A percentile compares a stretch with the other conserved stretches of the same genome.
These are phyloP conservation scores for Zizania palustris DNA, from an alignment of 202 grass and related monocot species.

Conservation along the genomic window DNA sequence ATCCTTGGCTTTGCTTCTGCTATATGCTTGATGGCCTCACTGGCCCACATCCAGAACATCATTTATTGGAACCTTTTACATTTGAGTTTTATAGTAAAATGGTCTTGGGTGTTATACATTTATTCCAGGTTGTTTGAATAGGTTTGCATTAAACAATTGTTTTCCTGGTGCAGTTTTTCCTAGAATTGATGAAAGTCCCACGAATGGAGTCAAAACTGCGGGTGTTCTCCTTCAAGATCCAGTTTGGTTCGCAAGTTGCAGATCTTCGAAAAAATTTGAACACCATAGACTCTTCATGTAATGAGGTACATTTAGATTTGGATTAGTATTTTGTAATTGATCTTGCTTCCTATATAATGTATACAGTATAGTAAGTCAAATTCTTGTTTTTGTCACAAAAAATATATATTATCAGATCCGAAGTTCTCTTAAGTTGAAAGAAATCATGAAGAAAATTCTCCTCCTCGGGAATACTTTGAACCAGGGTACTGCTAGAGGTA, in stretches of 20 bases:
- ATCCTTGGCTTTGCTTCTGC: background rate
- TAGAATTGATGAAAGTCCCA: conserved; percentile 99
- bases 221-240: conserved; percentile 99
- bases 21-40: background rate
- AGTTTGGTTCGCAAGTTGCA: conserved; percentile 91
- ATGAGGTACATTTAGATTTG: conserved; percentile 58
- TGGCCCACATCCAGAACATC: background rate
- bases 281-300: conserved; percentile 80
- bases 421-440: conserved; percentile 89
- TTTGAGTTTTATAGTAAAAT: conserved; percentile 3
- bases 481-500: conserved; percentile 98
- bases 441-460: conserved; percentile 99
- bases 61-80: conserved; percentile 7
- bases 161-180: conserved; percentile 78
- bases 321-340: conserved; percentile 12
- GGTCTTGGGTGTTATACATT: conserved; percentile 10
- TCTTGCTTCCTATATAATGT: conserved; percentile 19
- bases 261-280: conserved; percentile 92
- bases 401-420: conserved; percentile 66
- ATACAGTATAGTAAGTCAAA: conserved; percentile 28
- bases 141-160: conserved; percentile 27
- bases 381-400: background rate
- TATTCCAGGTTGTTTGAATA: conserved; percentile 30
- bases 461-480: conserved; percentile 93
- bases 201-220: conserved; percentile 94